Evolutionary conservation across 2,329 filamentous ascomycete genomes (phyloP).

Genomic region (Alternaria gaisen): DNA sequence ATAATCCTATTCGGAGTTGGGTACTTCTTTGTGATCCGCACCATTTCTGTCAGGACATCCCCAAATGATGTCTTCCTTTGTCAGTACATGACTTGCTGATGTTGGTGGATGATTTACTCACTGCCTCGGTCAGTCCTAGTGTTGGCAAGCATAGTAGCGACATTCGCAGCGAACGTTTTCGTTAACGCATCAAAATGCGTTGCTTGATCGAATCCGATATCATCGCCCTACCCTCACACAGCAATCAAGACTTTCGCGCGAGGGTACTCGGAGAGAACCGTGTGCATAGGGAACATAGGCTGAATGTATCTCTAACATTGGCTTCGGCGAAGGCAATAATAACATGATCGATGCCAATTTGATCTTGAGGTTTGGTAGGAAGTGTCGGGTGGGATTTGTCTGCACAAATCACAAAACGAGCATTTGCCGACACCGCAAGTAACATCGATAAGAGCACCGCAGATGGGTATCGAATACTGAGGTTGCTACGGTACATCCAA

Average conservation of each 20-base stretch:
- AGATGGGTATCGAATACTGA: no score
- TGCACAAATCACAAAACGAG: constrained; percentile 45
- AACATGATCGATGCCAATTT: constrained; percentile 48
- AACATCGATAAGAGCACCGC: constrained; percentile 7
- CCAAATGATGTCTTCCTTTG: constrained; percentile 69
- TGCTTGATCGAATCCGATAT: constrained; percentile 67
- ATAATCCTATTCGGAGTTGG: constrained; percentile 66
- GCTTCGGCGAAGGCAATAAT: constrained; percentile 51
- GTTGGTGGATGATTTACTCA: constrained; percentile 40
- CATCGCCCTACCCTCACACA: constrained; percentile 79
- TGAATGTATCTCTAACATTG: constrained; percentile 55
- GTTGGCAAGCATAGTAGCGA: constrained; percentile 68
- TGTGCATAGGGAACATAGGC: constrained; percentile 63
- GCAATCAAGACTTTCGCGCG: constrained; percentile 73
- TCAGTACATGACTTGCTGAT: neutral
- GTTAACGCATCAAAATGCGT: constrained; percentile 59
- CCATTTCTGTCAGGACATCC: constrained; percentile 70
- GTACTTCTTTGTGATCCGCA: constrained; percentile 70
- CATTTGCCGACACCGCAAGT: constrained; percentile 25
- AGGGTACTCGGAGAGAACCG: constrained; percentile 63
- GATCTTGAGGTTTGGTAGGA: constrained; percentile 34
- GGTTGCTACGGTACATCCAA: no score
- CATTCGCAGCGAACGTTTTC: constrained; percentile 67
- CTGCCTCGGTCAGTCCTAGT: constrained; percentile 72
- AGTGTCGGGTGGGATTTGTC: constrained; percentile 48